These are phyloP conservation scores for Miscanthus lutarioriparius DNA, from an alignment of 176 grass and related monocot species.

Conservation along the genomic window DNA sequence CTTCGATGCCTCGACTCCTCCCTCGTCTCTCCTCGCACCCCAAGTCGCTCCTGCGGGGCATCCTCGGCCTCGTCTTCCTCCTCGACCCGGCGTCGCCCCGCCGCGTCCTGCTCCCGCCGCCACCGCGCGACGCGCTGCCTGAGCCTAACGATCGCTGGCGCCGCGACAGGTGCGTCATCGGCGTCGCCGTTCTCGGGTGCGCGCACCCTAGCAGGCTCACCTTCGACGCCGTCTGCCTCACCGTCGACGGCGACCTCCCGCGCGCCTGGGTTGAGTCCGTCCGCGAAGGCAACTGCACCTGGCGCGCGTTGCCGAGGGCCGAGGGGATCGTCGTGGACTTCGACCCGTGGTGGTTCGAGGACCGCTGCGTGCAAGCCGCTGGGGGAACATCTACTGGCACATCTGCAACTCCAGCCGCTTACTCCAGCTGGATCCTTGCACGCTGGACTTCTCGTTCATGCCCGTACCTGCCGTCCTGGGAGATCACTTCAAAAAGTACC, in stretches of 20 bases:
- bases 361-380: slow-evolving; percentile 11
- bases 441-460: neutral
- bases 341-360: slow-evolving; percentile 13
- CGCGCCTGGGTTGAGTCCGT: slow-evolving; percentile 17
- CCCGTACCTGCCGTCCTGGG: neutral
- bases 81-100: neutral
- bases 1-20: slow-evolving; percentile 14
- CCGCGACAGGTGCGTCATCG: neutral
- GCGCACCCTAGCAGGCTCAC: neutral
- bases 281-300: neutral
- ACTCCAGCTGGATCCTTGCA: slow-evolving; percentile 12
- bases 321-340: neutral
- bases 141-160: neutral
- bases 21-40: too few species aligned
- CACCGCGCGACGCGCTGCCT: neutral
- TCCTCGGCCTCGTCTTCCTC: too few species aligned
- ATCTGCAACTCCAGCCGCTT: slow-evolving; percentile 1
- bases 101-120: neutral
- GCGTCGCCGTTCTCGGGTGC: slow-evolving; percentile 2
- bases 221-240: slow-evolving; percentile 32
- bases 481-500: neutral
- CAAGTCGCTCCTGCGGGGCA: neutral
- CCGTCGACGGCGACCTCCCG: neutral
- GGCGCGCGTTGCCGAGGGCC: neutral
- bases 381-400: slow-evolving; percentile 19